Conservation (phyloP, 2,329 filamentous ascomycete species). For the Alternaria alternata region DNA sequence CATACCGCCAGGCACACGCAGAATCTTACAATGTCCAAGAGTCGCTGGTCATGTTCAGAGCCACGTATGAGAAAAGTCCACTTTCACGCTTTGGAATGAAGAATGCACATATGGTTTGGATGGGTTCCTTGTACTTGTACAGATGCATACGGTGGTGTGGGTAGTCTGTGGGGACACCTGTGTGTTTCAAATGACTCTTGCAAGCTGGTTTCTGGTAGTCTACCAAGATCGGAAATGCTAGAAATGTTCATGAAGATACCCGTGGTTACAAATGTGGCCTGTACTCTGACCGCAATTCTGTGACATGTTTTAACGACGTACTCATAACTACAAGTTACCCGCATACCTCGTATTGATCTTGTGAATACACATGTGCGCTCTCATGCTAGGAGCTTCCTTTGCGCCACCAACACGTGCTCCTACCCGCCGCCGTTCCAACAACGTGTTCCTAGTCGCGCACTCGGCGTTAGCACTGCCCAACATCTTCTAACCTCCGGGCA, state of each 20-base stretch:
- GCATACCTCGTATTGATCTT: not conserved
- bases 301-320: not conserved
- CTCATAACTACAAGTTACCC: not conserved
- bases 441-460: constrained; percentile 9
- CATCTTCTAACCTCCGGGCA: constrained; percentile 13
- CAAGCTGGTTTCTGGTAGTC: constrained; percentile 1
- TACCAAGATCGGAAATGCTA: constrained; percentile 7
- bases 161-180: constrained; percentile 3
- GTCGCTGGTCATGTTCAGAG: constrained; percentile 3
- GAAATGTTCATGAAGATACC: constrained; percentile 8
- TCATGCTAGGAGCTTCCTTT: not conserved
- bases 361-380: not conserved
- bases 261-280: not conserved
- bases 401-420: constrained; percentile 6
- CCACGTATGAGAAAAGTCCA: constrained; percentile 10
- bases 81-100: constrained; percentile 23
- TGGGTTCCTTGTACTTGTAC: constrained; percentile 39
- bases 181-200: constrained; percentile 3
- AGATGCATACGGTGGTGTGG: constrained; percentile 24
- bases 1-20: constrained; percentile 3
- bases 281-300: not conserved
- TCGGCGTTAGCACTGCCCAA: constrained; percentile 12
- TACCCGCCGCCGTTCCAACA: not conserved
- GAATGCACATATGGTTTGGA: constrained; percentile 28
- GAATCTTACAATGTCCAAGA: not conserved